phyloP scores from a whole-genome alignment of 495 filamentous ascomycete genomes.

The Astrothelium macrocarpum region DNA sequence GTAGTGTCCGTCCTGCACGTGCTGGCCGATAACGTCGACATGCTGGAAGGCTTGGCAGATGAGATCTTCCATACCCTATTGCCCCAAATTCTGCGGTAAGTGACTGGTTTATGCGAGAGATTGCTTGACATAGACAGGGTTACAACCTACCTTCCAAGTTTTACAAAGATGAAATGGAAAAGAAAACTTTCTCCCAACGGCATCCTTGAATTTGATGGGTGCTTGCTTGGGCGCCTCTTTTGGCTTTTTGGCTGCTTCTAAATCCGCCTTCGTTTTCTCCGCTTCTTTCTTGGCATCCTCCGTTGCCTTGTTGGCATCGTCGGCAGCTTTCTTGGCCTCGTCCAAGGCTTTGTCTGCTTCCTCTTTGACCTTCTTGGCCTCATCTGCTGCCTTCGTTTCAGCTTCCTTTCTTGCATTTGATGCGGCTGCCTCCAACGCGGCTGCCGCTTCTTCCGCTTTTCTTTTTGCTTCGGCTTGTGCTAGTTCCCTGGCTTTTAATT shows the following conservation, averaged over 20 bases:
- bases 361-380: slow-evolving; percentile 18
- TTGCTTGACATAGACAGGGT: not conserved
- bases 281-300: slow-evolving; percentile 29
- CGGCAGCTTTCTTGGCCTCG: slow-evolving; percentile 20
- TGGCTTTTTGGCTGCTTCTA: slow-evolving; percentile 41
- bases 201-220: slow-evolving; percentile 75
- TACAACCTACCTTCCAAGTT: slow-evolving; percentile 59
- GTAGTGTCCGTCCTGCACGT: slow-evolving; percentile 77
- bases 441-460: slow-evolving; percentile 32
- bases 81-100: slow-evolving; percentile 5
- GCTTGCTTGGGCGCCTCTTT: slow-evolving; percentile 33
- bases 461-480: slow-evolving; percentile 29
- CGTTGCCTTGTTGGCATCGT: slow-evolving; percentile 17
- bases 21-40: slow-evolving; percentile 70
- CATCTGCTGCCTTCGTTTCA: slow-evolving; percentile 22
- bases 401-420: slow-evolving; percentile 23
- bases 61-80: slow-evolving; percentile 71
- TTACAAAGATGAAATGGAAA: slow-evolving; percentile 74
- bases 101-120: not conserved
- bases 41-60: slow-evolving; percentile 83
- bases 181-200: slow-evolving; percentile 74
- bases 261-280: slow-evolving; percentile 32
- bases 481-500: slow-evolving; percentile 25
- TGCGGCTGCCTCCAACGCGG: slow-evolving; percentile 29
- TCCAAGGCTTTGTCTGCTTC: slow-evolving; percentile 22